These are phyloP conservation scores for Rhizopus stolonifer DNA, from an alignment of 371 early-diverging fungal species.

Conservation along the genomic window DNA sequence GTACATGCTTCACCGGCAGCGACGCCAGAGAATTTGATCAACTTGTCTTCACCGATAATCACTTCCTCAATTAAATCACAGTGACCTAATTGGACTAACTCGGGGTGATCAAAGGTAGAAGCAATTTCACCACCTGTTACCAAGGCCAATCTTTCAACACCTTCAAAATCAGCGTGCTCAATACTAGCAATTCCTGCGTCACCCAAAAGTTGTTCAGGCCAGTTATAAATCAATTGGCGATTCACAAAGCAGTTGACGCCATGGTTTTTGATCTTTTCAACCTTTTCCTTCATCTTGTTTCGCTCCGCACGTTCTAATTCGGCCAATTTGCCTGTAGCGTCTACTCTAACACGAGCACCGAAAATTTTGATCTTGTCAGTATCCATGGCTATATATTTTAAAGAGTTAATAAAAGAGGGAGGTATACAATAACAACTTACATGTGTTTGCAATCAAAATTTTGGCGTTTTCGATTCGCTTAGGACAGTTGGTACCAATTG, in stretches of 20 bases:
- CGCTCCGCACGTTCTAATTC: conserved; percentile 99
- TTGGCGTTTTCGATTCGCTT: conserved; percentile 95
- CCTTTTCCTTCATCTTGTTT: conserved; percentile 98
- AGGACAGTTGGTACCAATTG: conserved; percentile 96
- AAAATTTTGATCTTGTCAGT: conserved; percentile 99
- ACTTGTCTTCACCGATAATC: conserved; percentile 96
- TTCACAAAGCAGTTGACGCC: conserved; percentile 99
- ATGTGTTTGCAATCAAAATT: conserved; percentile 98
- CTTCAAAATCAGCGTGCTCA: conserved; percentile 99
- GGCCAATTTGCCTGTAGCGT: conserved; percentile 96
- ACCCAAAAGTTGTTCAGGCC: conserved; percentile 98
- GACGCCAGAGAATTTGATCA: conserved; percentile 97
- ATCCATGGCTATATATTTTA: conserved; percentile 84
- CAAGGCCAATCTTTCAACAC: conserved; percentile 96
- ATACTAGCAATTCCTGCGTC: conserved; percentile 96
- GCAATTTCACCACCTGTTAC: conserved; percentile 98
- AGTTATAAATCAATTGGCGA: conserved; percentile 99
- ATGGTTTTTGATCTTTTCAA: conserved; percentile 96
- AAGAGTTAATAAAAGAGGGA: conserved; percentile 2
- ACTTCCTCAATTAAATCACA: conserved; percentile 98
- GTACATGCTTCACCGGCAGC: conserved; percentile 98
- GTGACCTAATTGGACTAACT: conserved; percentile 91
- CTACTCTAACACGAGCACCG: conserved; percentile 97
- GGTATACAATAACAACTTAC: conserved; percentile 46
- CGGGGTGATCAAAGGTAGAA: conserved; percentile 98